Evolutionary conservation across 495 filamentous ascomycete genomes (phyloP).

Genomic region (Penicillium parvum): DNA sequence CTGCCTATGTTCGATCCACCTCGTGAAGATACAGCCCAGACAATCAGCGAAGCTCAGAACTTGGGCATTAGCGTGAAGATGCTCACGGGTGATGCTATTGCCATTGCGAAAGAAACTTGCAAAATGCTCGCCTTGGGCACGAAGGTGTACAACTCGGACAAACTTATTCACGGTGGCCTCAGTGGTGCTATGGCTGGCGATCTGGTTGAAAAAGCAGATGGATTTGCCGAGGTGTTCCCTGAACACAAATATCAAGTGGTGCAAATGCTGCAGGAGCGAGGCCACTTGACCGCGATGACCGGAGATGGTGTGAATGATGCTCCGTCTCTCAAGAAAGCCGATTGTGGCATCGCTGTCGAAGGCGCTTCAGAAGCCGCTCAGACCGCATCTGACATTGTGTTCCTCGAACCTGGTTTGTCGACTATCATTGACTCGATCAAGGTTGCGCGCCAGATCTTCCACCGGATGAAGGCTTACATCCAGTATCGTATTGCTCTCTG

Average conservation of each 20-base stretch:
- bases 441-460: conserved; percentile 71
- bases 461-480: conserved; percentile 76
- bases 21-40: conserved; percentile 71
- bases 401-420: conserved; percentile 67
- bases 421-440: conserved; percentile 74
- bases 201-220: conserved; percentile 67
- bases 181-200: conserved; percentile 66
- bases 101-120: conserved; percentile 73
- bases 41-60: conserved; percentile 66
- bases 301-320: conserved; percentile 98
- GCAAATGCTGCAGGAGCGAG: conserved; percentile 93
- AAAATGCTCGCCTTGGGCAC: conserved; percentile 73
- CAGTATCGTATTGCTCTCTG: conserved; percentile 75
- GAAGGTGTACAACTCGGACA: conserved; percentile 70
- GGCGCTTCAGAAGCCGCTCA: conserved; percentile 70
- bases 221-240: conserved; percentile 86
- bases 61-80: conserved; percentile 72
- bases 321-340: conserved; percentile 92
- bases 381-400: conserved; percentile 71
- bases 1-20: conserved; percentile 74
- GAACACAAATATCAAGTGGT: conserved; percentile 98
- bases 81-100: conserved; percentile 71
- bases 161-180: conserved; percentile 65
- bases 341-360: conserved; percentile 70
- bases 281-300: conserved; percentile 96